Evolutionary conservation across 2,329 filamentous ascomycete species (phyloP), one percentile per base, ranked within the genome.

Genomic region (Beauveria caledonica): DNA sequence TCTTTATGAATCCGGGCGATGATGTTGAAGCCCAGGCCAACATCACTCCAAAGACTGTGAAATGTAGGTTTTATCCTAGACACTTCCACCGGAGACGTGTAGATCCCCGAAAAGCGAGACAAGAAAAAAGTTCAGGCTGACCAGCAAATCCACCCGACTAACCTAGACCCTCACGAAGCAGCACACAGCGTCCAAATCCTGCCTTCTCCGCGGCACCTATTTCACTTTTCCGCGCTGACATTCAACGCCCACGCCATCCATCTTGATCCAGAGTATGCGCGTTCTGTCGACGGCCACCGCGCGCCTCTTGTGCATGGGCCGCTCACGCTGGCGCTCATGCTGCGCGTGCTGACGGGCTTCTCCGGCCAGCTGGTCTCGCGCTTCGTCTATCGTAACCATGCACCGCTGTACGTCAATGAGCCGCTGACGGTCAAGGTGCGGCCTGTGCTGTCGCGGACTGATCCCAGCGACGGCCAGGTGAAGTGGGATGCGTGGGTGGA

Each of bases 241-340:
- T 92, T 91, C 78, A 99, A 99, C 73, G 90, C 91, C 1, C 94
- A 99, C 73, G 80, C 82, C 17, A 97, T 99, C 66, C 94, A 99
- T 74, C 80, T 96, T 23, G 89, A 97, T 71, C 81, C 80, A 1
- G 69, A 80, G 48, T 95, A 90, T 73, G 86, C 86, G 56, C 80
- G 81, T 44, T 76, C 82, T 13, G 77, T 86, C 13, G 94, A 97
- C 72, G 89, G 89, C 11, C 86, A 95, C 70, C 80, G 80, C 5
- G 83, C 86, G 62, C 77, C 91, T 27, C 80, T 97, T 17, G 89
- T 97, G 60, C 94, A 97, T 68, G 94, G 94, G 0, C 93, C 94
- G 1, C 77, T 99, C 58, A 86, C 85, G 1, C 80, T 95, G 45
- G 86, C 87, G 0, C 77, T 97, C 6, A 86, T 97, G 78, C 78